These are phyloP conservation scores for Lichtheimia hyalospora DNA, from an alignment of 371 early-diverging fungal genomes.

Conservation along the genomic window DNA sequence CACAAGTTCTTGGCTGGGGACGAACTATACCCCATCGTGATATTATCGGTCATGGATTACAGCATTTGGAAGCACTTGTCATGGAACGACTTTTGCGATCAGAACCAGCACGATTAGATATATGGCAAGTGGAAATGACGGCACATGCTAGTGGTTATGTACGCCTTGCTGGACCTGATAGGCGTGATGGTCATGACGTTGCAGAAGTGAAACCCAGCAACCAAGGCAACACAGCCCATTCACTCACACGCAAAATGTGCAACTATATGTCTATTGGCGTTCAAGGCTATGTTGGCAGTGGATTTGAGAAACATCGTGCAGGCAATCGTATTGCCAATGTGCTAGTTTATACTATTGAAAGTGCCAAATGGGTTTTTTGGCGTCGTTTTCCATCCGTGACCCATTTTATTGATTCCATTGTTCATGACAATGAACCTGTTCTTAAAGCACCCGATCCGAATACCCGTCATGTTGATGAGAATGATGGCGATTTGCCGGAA, in stretches of 20 bases:
- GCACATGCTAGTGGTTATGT: constrained; percentile 54
- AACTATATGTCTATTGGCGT: constrained; percentile 65
- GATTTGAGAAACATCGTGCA: constrained; percentile 63
- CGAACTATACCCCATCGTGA: constrained; percentile 55
- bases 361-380: constrained; percentile 62
- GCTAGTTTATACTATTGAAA: constrained; percentile 53
- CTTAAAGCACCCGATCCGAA: constrained; percentile 7
- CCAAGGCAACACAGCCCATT: not conserved
- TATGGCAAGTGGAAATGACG: constrained; percentile 57
- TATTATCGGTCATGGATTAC: constrained; percentile 46
- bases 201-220: constrained; percentile 7
- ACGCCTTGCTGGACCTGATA: constrained; percentile 26
- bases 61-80: constrained; percentile 45
- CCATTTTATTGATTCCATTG: constrained; percentile 45
- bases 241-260: constrained; percentile 49
- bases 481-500: constrained; percentile 9
- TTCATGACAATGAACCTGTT: constrained; percentile 18
- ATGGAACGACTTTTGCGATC: constrained; percentile 50
- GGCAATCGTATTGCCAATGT: constrained; percentile 57
- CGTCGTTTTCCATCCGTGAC: constrained; percentile 55
- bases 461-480: not conserved
- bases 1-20: constrained; percentile 68
- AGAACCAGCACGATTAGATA: constrained; percentile 57
- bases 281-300: constrained; percentile 65
- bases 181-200: constrained; percentile 21